Evolutionary conservation across 2,329 filamentous ascomycete genomes (phyloP), one percentile per base, ranked within the genome.

Genomic region (Fusarium begoniae): DNA sequence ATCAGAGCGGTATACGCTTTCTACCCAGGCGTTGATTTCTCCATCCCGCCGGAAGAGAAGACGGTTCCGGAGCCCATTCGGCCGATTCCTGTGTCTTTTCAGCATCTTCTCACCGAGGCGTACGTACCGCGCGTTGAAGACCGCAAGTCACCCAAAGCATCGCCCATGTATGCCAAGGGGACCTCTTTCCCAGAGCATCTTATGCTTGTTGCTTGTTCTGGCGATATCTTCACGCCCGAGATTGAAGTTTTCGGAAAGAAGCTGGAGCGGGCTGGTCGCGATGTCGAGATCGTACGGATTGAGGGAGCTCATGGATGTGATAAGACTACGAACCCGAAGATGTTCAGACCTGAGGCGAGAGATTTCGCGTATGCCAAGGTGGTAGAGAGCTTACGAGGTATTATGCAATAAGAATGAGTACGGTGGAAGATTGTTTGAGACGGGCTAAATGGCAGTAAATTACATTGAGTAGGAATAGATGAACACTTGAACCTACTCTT

Each of bases 1-100:
- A 87, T 83, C 68, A 83, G 83, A 48, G 87, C 87, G 12, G 83
- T 87, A 67, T 85, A 88, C 63, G 79, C 83, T 51, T 86, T 84
- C 80, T 90, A 83, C 37, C 79, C 84, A 0, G 78, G 80, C 0
- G 78, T 78, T 6, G 80, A 84, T 53, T 66, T 84, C 26, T 73
- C 69, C 3, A 74, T 78, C 13, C 63, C 76, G 11, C 79, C 82
- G 0, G 76, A 77, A 18, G 41, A 66, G 3, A 83, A 81, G 55
- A 68, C 45, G 1, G 74, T 82, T 2, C 79, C 81, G 0, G 76
- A 80, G 11, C 73, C 77, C 1, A 71, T 75, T 24, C 38, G 22
- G 2, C 66, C 72, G 0, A 8, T 75, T 17, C 73, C 73, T 0
- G 30, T 57, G 3, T 40, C n/a, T 5, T 62, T 59, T 2, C 66